phyloP scores from a whole-genome alignment of 1,284 basidiomycete genomes.

The Neonothopanus nambi region DNA sequence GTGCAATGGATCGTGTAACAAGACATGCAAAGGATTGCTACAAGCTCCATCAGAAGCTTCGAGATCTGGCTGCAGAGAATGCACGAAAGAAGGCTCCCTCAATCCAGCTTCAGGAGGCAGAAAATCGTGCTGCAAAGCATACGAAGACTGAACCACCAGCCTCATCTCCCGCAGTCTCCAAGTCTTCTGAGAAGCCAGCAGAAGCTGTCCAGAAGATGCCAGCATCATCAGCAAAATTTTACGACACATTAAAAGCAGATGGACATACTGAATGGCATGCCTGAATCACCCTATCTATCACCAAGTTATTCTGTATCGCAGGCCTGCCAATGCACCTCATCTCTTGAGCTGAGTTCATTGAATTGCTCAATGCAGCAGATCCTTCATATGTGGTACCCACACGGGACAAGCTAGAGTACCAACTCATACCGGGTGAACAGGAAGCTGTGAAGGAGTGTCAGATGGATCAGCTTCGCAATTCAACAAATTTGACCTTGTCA shows the following conservation, averaged over 20 bases:
- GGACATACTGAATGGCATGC: neutral
- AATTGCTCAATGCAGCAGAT: conserved; percentile 3
- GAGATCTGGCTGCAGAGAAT: neutral
- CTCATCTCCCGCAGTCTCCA: neutral
- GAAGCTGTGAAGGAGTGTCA: neutral
- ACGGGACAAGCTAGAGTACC: conserved; percentile 4
- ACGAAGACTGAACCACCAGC: neutral
- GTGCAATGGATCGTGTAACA: neutral
- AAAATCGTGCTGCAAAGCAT: neutral
- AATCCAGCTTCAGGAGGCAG: neutral
- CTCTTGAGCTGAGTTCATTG: conserved; percentile 12
- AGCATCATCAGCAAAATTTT: too few relatives aligned
- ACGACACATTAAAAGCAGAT: too few relatives aligned
- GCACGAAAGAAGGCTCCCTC: neutral
- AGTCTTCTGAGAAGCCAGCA: too few relatives aligned
- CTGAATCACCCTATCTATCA: conserved; percentile 8
- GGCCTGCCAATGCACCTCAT: conserved; percentile 10
- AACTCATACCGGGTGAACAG: conserved; percentile 9
- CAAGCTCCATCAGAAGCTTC: neutral
- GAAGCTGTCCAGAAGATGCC: too few relatives aligned
- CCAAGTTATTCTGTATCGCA: conserved; percentile 14
- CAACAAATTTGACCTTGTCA: conserved; percentile 18
- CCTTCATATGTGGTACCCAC: conserved; percentile 9
- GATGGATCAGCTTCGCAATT: neutral
- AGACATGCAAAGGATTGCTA: neutral